Conservation (phyloP, 1,284 basidiomycete species). For the Inonotus obliquus region DNA sequence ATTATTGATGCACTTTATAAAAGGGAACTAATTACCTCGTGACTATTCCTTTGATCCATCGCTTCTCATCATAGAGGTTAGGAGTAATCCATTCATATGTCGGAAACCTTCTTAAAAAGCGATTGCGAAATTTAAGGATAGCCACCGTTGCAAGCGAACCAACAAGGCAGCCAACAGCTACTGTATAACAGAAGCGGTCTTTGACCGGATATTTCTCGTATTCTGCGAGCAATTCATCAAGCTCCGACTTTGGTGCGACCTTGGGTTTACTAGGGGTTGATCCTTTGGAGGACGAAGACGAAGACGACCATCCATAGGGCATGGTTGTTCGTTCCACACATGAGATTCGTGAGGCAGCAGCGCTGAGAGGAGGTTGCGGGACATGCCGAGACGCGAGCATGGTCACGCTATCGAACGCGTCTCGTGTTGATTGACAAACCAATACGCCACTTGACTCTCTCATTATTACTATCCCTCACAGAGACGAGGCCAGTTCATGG, state of each 20-base stretch:
- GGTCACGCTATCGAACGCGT: constrained; percentile 7
- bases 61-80: constrained; percentile 45
- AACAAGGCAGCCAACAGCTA: constrained; percentile 33
- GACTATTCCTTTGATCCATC: constrained; percentile 70
- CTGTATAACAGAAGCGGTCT: background rate
- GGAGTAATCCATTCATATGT: constrained; percentile 65
- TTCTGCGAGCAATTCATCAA: background rate
- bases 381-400: background rate
- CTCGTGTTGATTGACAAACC: background rate
- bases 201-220: constrained; percentile 1
- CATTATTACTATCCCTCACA: background rate
- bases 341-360: background rate
- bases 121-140: constrained; percentile 38
- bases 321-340: background rate
- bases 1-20: background rate
- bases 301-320: background rate
- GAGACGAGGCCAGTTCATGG: constrained; percentile 48
- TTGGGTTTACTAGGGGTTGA: background rate
- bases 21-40: constrained; percentile 49
- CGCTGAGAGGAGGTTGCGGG: background rate
- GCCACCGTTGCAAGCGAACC: constrained; percentile 41
- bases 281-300: background rate
- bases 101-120: constrained; percentile 55
- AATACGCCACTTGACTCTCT: background rate
- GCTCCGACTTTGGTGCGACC: background rate